Base-by-base conservation (phyloP, 176 grass and related monocot species). In the Aegilops umbellulata region DNA sequence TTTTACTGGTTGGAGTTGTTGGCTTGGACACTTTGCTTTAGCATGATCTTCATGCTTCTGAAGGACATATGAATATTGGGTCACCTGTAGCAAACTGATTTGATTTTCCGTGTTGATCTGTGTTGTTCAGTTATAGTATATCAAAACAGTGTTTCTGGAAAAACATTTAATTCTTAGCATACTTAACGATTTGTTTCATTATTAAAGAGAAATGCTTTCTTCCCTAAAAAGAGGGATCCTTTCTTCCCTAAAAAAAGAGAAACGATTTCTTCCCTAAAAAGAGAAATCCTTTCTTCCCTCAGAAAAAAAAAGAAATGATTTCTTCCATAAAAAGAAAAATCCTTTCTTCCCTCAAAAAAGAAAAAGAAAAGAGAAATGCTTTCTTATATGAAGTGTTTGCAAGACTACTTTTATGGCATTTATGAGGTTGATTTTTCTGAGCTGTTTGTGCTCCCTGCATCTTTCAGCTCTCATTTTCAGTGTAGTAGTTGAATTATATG, bases 391-490 rank as follows among this genome's bases (percentile, higher is more conserved):
- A 65, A 39, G 15, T 65, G 20, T 46, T 72, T 73, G 11, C 25
- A 11, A 60, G 32, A 41, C 41, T 90, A 44, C 0, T 14, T 29
- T 60, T 82, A 60, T 71, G 19, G 25, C 67, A 79, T 58, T 78
- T 78, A 65, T 82, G 78, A 29, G 82, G 79, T 17, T 86, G n/a
- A 30, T 53, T 32, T 74, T 42, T 79, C 74, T 77, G 42, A 66
- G 65, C 26, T 83, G 78, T 78, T 81, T 83, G 31, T 14, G 17
- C 35, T 62, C 77, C 55, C 57, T 78, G 65, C 65, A 78, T 83
- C 74, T 78, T 23, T 79, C 65, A 79, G 67, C 60, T 75, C 85
- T 87, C 68, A 9, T 88, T 86, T 87, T 87, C 85, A 62, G 17
- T 39, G 26, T 24, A 76, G 69, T 81, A 22, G 81, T 70, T 88